phyloP scores from a whole-genome alignment of 2,329 filamentous ascomycete species.

The Cytospora chrysosperma region DNA sequence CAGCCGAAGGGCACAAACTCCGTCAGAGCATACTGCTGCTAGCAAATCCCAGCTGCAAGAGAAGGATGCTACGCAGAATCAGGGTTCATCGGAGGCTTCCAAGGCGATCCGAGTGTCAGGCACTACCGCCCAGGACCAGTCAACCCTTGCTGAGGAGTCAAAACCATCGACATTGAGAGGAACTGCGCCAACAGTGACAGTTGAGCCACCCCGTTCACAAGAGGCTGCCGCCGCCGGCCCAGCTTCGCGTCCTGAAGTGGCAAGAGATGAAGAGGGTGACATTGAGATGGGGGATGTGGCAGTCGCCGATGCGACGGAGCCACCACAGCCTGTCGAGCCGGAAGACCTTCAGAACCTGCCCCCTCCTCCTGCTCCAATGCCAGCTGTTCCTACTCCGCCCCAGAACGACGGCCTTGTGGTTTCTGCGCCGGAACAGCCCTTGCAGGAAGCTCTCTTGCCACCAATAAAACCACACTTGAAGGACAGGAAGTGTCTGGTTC shows the following conservation, averaged over 20 bases:
- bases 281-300: constrained; percentile 66
- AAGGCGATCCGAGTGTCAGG: constrained; percentile 48
- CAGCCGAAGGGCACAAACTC: constrained; percentile 53
- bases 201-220: constrained; percentile 38
- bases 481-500: constrained; percentile 88
- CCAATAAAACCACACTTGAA: constrained; percentile 75
- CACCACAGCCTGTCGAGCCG: constrained; percentile 17
- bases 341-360: constrained; percentile 44
- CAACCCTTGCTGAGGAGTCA: constrained; percentile 43
- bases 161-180: constrained; percentile 44
- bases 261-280: constrained; percentile 57
- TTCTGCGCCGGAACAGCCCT: constrained; percentile 46
- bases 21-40: constrained; percentile 47
- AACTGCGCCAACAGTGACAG: constrained; percentile 41
- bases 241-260: constrained; percentile 25
- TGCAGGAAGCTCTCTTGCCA: constrained; percentile 74
- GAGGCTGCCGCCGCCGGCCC: constrained; percentile 16
- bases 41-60: constrained; percentile 47
- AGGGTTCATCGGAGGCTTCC: constrained; percentile 36
- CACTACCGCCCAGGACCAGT: constrained; percentile 47
- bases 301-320: constrained; percentile 32
- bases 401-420: constrained; percentile 44
- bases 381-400: constrained; percentile 35
- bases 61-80: constrained; percentile 44
- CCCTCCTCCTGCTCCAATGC: constrained; percentile 46